A percentile compares a stretch with the other conserved stretches of the same genome.
phyloP scores from a whole-genome alignment of 23 red algal genomes.

The Gracilaria gracilis region DNA sequence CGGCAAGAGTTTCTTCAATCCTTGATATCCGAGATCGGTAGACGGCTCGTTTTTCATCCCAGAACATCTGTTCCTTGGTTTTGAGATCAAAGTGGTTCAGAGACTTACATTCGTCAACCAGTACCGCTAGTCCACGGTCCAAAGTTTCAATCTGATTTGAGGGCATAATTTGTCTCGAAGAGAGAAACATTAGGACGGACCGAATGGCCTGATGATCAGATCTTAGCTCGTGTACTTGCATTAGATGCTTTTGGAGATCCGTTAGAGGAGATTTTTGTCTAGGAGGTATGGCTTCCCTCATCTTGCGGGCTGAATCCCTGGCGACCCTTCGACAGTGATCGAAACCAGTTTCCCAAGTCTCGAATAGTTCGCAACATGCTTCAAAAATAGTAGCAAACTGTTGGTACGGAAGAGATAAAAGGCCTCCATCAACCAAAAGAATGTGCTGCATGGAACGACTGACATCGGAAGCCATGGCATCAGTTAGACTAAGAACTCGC shows the following conservation, averaged over 20 bases:
- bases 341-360: conserved; percentile 55
- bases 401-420: conserved; percentile 43
- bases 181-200: conserved; percentile 5
- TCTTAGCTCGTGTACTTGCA: conserved; percentile 39
- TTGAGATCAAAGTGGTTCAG: conserved; percentile 63
- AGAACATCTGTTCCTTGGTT: conserved; percentile 36
- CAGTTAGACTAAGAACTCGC: conserved; percentile 41
- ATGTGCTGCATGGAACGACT: conserved; percentile 36
- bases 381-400: conserved; percentile 34
- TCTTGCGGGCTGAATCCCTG: conserved; percentile 36
- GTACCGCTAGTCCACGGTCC: conserved; percentile 3
- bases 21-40: conserved; percentile 18
- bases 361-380: conserved; percentile 65
- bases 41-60: conserved; percentile 25
- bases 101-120: conserved; percentile 46
- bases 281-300: conserved; percentile 47
- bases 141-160: conserved; percentile 15
- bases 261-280: conserved; percentile 33
- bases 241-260: conserved; percentile 51
- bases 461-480: conserved; percentile 55
- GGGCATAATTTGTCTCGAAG: neutral
- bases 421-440: conserved; percentile 34
- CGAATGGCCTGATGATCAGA: conserved; percentile 32
- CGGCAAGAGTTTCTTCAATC: conserved; percentile 33
- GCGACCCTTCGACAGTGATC: conserved; percentile 68